Base-by-base conservation (phyloP, 108 stramenopile species). In the Skeletonema tropicum region DNA sequence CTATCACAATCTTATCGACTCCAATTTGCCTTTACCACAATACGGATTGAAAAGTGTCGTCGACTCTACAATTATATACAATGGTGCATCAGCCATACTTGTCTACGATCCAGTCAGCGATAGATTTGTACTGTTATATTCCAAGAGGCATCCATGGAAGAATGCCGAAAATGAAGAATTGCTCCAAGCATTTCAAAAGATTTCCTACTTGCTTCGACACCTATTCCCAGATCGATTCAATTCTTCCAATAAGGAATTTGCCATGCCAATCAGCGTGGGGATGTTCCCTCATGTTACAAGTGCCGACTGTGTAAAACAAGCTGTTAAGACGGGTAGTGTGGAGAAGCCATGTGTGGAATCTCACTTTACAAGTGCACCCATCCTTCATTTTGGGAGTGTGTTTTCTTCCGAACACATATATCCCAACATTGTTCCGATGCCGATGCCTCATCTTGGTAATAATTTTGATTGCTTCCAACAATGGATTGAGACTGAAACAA, bases 21-120 rank as follows among this genome's bases (percentile, higher is more conserved):
- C 42, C 15, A n/a, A 45, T n/a, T n/a, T 45, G 15, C 42, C 42
- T n/a, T 45, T 45, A 45, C 15, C 59, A 5, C 31, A 14, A 4
- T 60, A 60, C 59, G 5, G 13, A 4, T 31, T 60, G 59, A 31
- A 60, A 31, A 21, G 31, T n/a, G 59, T 23, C 5, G 59, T 31
- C 14, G 59, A 60, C 23, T 29, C 59, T 0, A 31, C 59, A 14
- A 4, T 29, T 3, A 29, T 29, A 11, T 60, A 31, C 59, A 14
- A 29, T 31, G 31, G 31, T 5, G n/a, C 59, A 29, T 14, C 23
- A 29, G 69, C 69, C 1, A 30, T 60, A 21, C 59, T 60, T 23
- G 59, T 60, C 19, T 62, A 62, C n/a, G 61, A 62, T 38, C 61
- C 61, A 7, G 32, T 9, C 7, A n/a, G 21, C 10, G 61, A 62